Conservation (phyloP, 202 grass and related monocot genomes). For the Cymbopogon flexuosus region DNA sequence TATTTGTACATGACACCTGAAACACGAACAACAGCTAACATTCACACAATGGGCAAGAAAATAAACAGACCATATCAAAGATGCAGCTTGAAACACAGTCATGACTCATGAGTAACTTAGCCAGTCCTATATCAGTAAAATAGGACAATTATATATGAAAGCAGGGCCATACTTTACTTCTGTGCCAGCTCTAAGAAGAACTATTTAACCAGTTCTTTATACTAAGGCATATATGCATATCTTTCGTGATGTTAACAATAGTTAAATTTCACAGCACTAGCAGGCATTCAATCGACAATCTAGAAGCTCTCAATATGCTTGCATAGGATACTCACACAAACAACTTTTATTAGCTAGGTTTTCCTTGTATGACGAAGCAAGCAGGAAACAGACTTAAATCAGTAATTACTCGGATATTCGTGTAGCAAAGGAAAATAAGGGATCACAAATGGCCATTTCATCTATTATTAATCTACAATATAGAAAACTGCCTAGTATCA, state of each 20-base stretch:
- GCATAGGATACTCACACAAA: neutral
- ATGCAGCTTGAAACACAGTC: neutral
- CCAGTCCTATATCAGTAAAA: neutral
- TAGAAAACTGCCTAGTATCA: neutral
- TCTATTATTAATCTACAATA: neutral
- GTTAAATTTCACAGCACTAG: neutral
- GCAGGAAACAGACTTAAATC: neutral
- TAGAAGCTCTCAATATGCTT: neutral
- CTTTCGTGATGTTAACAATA: neutral
- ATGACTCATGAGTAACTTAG: neutral
- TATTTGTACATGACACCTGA: conserved; percentile 81
- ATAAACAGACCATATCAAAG: neutral
- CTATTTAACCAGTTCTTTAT: neutral
- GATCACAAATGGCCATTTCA: neutral
- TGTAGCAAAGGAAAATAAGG: neutral
- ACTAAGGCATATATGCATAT: neutral
- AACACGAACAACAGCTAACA: conserved; percentile 23
- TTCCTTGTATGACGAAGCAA: neutral
- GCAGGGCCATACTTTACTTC: neutral
- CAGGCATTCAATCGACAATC: neutral
- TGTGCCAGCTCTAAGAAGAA: neutral
- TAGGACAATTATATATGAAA: neutral
- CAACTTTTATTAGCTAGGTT: neutral
- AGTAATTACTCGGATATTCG: neutral
- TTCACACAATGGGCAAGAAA: neutral